Evolutionary conservation across 768 basidiomycete genomes (phyloP).

Genomic region (Boletus insuetus): DNA sequence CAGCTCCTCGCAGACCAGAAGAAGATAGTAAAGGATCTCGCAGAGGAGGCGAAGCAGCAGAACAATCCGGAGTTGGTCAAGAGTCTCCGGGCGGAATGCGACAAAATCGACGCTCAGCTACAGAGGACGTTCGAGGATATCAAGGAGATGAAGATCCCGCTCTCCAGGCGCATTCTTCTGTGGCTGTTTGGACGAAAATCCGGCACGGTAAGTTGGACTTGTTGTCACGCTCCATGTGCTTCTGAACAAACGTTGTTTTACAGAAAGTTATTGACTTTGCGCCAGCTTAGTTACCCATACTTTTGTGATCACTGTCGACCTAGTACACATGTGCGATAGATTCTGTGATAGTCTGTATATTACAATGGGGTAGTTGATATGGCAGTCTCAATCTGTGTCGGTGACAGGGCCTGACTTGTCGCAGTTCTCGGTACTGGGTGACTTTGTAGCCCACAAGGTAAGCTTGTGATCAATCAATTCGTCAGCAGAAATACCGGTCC

Average conservation of each 20-base stretch:
- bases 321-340: no score
- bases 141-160: slow-evolving; percentile 15
- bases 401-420: no score
- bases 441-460: no score
- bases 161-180: slow-evolving; percentile 8
- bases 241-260: neutral
- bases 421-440: no score
- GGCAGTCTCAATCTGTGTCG: no score
- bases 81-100: slow-evolving; percentile 13
- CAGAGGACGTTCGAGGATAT: slow-evolving; percentile 23
- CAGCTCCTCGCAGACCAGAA: slow-evolving; percentile 17
- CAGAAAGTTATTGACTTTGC: slow-evolving; percentile 4
- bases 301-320: no score
- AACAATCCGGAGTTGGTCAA: slow-evolving; percentile 9
- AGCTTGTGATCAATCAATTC: no score
- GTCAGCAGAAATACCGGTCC: no score
- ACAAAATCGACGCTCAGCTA: slow-evolving; percentile 3
- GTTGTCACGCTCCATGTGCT: no score
- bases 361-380: no score
- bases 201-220: slow-evolving; percentile 3
- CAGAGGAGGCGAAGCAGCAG: slow-evolving; percentile 14
- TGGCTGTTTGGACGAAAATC: slow-evolving; percentile 7
- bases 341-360: no score
- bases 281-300: neutral
- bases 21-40: slow-evolving; percentile 11